Base-by-base conservation (phyloP, 306 rosid species). In the Vigna nakashimae region DNA sequence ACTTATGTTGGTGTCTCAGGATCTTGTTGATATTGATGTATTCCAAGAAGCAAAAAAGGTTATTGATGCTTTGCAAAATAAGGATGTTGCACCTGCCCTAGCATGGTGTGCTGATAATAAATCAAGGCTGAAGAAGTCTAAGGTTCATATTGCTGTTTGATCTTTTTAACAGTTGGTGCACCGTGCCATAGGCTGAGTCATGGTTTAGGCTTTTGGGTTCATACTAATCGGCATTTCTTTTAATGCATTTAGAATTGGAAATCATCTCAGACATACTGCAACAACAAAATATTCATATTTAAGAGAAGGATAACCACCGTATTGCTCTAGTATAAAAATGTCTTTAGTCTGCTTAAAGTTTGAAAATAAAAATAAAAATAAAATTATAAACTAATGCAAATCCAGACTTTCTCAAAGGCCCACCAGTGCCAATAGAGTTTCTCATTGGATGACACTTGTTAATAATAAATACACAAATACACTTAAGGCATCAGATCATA, bases 101-200 rank as follows among this genome's bases (percentile, higher is more conserved):
- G 86, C 96, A n/a, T 95, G 99, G 99, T 95, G 98, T 75, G 87
- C 92, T 1, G 99, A 95, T 42, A 95, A 95, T 88, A 95, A 90
- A 89, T 90, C 97, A 76, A 89, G 98, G 82, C 85, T 92, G 86
- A 95, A 92, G 90, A 92, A 95, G 79, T 87, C 92, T 73, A 95
- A 92, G 98, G 99, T 95, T 73, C 55, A 14, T 63, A 34, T 71
- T 46, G 15, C 52, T 71, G 24, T 77, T 42, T 78, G 49, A 48
- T 53, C 77, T 76, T 76, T 57, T 60, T 65, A 26, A 48, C 59
- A 40, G 16, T 30, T 53, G 36, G 45, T 57, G 45, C 59, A 24
- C 46, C 58, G 0, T 82, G 69, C 71, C 9, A 36, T 36, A 7
- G 42, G 42, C 9, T 36, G 42, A 36, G 42, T n/a, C 51, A n/a